phyloP scores from a whole-genome alignment of 371 early-diverging fungal species.

The Mucor sp. region DNA sequence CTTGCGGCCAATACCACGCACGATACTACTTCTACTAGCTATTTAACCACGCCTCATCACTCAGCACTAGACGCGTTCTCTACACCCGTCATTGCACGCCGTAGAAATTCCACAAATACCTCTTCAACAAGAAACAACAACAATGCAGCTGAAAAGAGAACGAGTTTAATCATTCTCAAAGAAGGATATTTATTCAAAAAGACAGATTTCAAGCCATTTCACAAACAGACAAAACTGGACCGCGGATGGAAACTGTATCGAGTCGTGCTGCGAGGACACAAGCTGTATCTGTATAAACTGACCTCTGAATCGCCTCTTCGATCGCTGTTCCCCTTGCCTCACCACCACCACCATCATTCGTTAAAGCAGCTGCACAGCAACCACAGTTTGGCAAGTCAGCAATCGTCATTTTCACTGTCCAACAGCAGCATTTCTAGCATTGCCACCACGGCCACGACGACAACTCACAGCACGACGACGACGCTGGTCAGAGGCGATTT shows the following conservation, averaged over 20 bases:
- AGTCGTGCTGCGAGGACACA: slow-evolving; percentile 77
- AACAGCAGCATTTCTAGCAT: slow-evolving; percentile 32
- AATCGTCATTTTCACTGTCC: slow-evolving; percentile 35
- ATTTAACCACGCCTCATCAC: not conserved
- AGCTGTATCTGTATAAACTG: slow-evolving; percentile 80
- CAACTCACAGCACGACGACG: not conserved
- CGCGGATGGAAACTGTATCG: slow-evolving; percentile 83
- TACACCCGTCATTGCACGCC: not conserved
- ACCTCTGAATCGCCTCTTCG: slow-evolving; percentile 56
- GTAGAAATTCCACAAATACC: slow-evolving; percentile 3
- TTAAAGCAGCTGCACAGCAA: slow-evolving; percentile 10
- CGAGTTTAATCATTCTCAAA: slow-evolving; percentile 43
- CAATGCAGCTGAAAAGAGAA: slow-evolving; percentile 23
- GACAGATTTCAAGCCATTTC: slow-evolving; percentile 60
- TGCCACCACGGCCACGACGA: not conserved
- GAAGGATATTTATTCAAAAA: slow-evolving; percentile 73
- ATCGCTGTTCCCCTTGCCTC: slow-evolving; percentile 49
- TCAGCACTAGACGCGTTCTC: not conserved
- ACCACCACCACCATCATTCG: slow-evolving; percentile 15
- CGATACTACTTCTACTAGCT: not conserved
- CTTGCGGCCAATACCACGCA: not conserved
- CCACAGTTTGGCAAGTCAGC: slow-evolving; percentile 13
- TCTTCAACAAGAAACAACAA: not conserved
- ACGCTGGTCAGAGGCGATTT: slow-evolving; percentile 17
- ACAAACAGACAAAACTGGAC: slow-evolving; percentile 51